Base-by-base conservation (phyloP, 352 stramenopile genomes). In the Phytophthora colocasiae region DNA sequence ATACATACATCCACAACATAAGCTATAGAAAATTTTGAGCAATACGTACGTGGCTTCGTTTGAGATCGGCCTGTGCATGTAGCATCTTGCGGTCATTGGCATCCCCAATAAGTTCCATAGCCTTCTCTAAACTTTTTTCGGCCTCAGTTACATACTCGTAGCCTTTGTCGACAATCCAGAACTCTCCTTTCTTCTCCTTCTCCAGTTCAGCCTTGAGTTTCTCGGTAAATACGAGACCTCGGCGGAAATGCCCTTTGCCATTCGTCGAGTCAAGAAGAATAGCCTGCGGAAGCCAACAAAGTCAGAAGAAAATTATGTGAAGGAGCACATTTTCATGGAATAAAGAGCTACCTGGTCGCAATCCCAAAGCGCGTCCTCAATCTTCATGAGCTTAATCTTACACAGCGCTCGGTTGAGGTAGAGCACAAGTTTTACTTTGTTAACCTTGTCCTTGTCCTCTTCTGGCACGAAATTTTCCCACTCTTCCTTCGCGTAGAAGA, bases 81-180 rank as follows among this genome's bases (percentile, higher is more conserved):
- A 71, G 27, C 40, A 96, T 77, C 48, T 88, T 85, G 12, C 63
- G 58, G 41, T 96, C 84, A 54, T 63, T 54, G 44, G 63, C 4
- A 48, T 87, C 58, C 14, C 62, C 66, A 36, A 70, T 29, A 3
- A 96, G 68, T 36, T 85, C 66, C 6, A 64, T 64, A 0, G 85
- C 84, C 63, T 78, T 91, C 22, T 82, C 54, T 0, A 96, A 58
- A 71, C 85, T 93, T 45, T 86, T 90, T 54, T 93, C 83, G 14
- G 87, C 83, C 58, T 94, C 85, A 15, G 54, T 63, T 5, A 68
- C 71, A 58, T 78, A 96, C 70, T 96, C 82, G 43, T 83, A 92
- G 24, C 81, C 87, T 54, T 94, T 94, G 59, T 96, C 87, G 27
- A 96, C 73, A 49, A 96, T 92, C 87, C 87, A 96, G 34, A 96